A percentile compares a stretch with the other conserved stretches of the same genome.
Conservation (phyloP, 176 grass and related monocot genomes). For the Dactylis glomerata region DNA sequence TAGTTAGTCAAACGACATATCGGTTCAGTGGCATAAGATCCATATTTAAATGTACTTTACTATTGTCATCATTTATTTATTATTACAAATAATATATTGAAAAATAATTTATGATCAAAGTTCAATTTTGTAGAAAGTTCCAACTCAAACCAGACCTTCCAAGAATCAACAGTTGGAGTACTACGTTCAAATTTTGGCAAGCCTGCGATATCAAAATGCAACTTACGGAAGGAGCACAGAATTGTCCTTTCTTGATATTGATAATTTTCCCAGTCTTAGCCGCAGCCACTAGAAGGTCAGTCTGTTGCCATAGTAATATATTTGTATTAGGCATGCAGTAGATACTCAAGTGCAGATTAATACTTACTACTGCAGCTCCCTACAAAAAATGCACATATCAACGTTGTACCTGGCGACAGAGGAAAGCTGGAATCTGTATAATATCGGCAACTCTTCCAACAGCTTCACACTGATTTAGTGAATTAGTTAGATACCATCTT, state of each 20-base stretch:
- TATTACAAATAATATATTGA: too few species aligned
- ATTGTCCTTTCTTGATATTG: slow-evolving; percentile 99
- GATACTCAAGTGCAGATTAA: not conserved
- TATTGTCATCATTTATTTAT: too few species aligned
- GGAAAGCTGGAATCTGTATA: slow-evolving; percentile 99
- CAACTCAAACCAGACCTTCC: not conserved
- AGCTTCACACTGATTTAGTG: slow-evolving; percentile 73
- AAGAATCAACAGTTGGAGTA: not conserved
- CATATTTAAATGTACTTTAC: not conserved
- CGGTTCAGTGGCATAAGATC: not conserved
- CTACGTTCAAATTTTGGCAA: not conserved
- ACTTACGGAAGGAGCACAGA: slow-evolving; percentile 95
- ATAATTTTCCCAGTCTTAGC: slow-evolving; percentile 94
- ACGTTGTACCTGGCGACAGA: slow-evolving; percentile 98
- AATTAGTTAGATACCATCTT: slow-evolving; percentile 28
- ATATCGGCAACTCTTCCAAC: slow-evolving; percentile 95
- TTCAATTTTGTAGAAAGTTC: not conserved
- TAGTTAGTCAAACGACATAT: not conserved
- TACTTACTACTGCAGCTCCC: not conserved
- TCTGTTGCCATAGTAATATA: slow-evolving; percentile 49
- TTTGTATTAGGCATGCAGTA: slow-evolving; percentile 22
- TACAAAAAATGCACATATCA: too few species aligned
- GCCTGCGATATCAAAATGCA: slow-evolving; percentile 9
- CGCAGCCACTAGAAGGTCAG: slow-evolving; percentile 87
- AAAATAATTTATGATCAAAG: not conserved